Percentiles rank a stretch among this genome's conserved stretches.
Conservation (phyloP, 306 rosid genomes). For the Trifolium repens region DNA sequence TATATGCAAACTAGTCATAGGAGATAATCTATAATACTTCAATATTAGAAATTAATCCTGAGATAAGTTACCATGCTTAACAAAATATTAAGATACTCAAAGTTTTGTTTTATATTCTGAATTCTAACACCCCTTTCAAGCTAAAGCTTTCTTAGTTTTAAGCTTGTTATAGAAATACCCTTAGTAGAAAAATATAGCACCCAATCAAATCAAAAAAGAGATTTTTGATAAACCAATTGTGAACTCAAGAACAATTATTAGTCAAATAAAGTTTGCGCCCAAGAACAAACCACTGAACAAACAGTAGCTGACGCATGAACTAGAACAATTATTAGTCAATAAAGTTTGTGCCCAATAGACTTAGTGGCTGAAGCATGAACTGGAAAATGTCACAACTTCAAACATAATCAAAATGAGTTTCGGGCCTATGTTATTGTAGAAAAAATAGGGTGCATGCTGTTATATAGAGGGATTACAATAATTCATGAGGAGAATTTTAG, state of each 20-base stretch:
- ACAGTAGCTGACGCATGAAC: neutral
- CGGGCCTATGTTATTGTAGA: neutral
- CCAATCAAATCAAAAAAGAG: neutral
- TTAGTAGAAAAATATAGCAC: neutral
- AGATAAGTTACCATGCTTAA: neutral
- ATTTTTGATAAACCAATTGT: neutral
- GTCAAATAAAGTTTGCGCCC: neutral
- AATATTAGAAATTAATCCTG: too few relatives aligned
- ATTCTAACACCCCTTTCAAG: neutral
- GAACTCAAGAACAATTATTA: neutral
- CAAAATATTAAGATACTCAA: neutral
- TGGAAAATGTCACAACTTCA: neutral
- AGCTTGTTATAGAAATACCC: neutral
- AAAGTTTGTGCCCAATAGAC: neutral
- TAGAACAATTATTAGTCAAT: neutral
- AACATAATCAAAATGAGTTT: neutral
- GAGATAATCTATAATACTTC: neutral
- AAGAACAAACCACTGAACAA: neutral
- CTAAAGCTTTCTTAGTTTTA: neutral
- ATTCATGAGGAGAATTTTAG: too few relatives aligned
- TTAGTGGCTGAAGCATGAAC: neutral
- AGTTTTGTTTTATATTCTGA: neutral
- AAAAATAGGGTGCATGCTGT: too few relatives aligned
- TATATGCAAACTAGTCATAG: neutral
- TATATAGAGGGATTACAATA: too few relatives aligned